A percentile compares a stretch with the other conserved stretches of the same genome.
Conservation (phyloP, 305 asterid species). For the Fraxinus ornus region DNA sequence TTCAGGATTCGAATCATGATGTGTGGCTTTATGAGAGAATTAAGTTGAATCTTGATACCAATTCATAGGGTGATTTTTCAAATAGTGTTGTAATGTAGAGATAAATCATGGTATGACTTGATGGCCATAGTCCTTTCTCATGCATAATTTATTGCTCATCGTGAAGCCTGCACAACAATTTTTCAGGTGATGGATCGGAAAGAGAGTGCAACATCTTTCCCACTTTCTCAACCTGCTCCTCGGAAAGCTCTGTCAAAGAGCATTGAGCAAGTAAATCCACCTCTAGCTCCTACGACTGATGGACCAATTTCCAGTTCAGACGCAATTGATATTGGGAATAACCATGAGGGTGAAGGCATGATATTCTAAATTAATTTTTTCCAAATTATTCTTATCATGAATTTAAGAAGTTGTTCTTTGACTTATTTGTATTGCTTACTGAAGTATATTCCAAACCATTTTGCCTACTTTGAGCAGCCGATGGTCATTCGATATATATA, state of each 20-base stretch:
- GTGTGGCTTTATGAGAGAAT: not conserved
- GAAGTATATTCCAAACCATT: not conserved
- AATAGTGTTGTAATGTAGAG: not conserved
- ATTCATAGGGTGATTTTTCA: not conserved
- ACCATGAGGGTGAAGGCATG: slow-evolving; percentile 78
- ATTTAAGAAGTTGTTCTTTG: not conserved
- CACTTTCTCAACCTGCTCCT: slow-evolving; percentile 51
- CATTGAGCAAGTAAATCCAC: slow-evolving; percentile 47
- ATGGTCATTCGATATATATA: slow-evolving; percentile 68
- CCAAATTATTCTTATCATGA: not conserved
- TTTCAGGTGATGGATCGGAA: slow-evolving; percentile 78
- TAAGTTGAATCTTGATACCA: not conserved
- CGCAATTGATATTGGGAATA: slow-evolving; percentile 56
- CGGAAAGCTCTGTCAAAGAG: slow-evolving; percentile 51
- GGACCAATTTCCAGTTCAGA: slow-evolving; percentile 46
- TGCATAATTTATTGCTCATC: not conserved
- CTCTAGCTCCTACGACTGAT: slow-evolving; percentile 41
- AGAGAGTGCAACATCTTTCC: slow-evolving; percentile 49
- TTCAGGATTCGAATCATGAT: not conserved
- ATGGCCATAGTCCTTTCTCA: not conserved
- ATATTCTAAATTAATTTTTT: not conserved
- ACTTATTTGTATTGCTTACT: not conserved
- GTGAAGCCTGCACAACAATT: not conserved
- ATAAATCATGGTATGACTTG: not conserved
- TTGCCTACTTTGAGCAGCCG: slow-evolving; percentile 48